phyloP scores from a whole-genome alignment of 805 yeast species.

The Candida orba region DNA sequence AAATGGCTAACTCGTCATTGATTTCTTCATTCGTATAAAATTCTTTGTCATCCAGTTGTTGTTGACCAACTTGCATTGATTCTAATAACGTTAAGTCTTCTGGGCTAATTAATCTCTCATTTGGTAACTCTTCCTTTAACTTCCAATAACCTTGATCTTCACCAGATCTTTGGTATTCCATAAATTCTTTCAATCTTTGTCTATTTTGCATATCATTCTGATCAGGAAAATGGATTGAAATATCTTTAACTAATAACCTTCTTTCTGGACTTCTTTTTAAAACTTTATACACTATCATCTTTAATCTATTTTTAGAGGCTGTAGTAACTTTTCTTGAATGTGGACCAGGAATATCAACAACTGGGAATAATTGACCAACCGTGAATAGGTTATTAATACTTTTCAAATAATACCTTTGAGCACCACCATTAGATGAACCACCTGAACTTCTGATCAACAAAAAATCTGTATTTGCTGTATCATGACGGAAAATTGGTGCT shows the following conservation, averaged over 20 bases:
- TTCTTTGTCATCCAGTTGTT: conserved; percentile 73
- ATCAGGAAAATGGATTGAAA: conserved; percentile 89
- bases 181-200: conserved; percentile 90
- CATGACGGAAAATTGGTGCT: conserved; percentile 91
- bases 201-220: conserved; percentile 97
- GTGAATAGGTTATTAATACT: conserved; percentile 67
- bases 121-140: conserved; percentile 67
- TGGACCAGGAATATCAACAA: conserved; percentile 94
- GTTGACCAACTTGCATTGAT: conserved; percentile 92
- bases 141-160: conserved; percentile 96
- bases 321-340: conserved; percentile 94
- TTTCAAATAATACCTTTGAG: conserved; percentile 61
- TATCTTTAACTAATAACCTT: conserved; percentile 77
- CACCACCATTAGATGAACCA: conserved; percentile 60
- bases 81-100: conserved; percentile 86
- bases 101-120: conserved; percentile 77
- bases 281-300: conserved; percentile 88
- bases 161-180: conserved; percentile 94
- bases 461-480: conserved; percentile 71
- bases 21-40: conserved; percentile 43
- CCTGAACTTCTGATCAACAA: conserved; percentile 74
- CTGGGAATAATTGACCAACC: conserved; percentile 91
- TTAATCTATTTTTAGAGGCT: conserved; percentile 81
- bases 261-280: conserved; percentile 68
- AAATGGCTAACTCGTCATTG: conserved; percentile 84